A percentile compares a stretch with the other conserved stretches of the same genome.
Conservation (phyloP, 805 yeast genomes). For the Starmerella stigmatis region DNA sequence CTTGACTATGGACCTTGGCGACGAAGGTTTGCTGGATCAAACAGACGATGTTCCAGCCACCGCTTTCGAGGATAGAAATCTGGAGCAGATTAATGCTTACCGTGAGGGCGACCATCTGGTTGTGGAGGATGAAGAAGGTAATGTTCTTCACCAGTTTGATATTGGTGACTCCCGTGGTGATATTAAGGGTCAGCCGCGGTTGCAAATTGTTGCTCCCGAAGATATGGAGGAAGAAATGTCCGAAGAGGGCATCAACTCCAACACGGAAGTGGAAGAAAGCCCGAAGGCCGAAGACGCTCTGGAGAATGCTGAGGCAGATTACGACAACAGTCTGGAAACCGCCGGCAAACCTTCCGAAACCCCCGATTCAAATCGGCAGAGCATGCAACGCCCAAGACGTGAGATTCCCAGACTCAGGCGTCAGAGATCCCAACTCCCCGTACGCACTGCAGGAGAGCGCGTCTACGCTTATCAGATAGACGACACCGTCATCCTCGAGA, state of each 20-base stretch:
- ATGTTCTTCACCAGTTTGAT: conserved; percentile 50
- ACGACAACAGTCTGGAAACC: background rate
- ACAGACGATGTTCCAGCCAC: conserved; percentile 18
- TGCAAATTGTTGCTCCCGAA: conserved; percentile 18
- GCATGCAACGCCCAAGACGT: conserved; percentile 16
- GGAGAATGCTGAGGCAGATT: background rate
- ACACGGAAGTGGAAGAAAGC: too few species aligned
- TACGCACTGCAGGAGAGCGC: conserved; percentile 17
- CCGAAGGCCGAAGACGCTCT: too few species aligned
- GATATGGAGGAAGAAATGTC: conserved; percentile 1
- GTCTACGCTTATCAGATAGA: conserved; percentile 64
- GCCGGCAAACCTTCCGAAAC: too few species aligned
- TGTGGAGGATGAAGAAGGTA: conserved; percentile 78
- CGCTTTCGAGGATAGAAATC: conserved; percentile 22
- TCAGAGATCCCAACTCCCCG: conserved; percentile 6
- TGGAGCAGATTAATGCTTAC: conserved; percentile 37
- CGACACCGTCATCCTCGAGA: conserved; percentile 70
- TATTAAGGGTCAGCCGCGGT: conserved; percentile 17
- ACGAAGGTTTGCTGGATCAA: conserved; percentile 17
- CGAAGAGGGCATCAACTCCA: background rate
- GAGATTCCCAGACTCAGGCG: conserved; percentile 9
- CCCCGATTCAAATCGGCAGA: too few species aligned
- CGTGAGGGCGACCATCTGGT: conserved; percentile 62
- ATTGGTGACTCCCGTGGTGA: conserved; percentile 24
- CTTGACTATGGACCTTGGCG: conserved; percentile 18